Conservation (phyloP, 164 flowering plant species). For the Stephania cephalantha region DNA sequence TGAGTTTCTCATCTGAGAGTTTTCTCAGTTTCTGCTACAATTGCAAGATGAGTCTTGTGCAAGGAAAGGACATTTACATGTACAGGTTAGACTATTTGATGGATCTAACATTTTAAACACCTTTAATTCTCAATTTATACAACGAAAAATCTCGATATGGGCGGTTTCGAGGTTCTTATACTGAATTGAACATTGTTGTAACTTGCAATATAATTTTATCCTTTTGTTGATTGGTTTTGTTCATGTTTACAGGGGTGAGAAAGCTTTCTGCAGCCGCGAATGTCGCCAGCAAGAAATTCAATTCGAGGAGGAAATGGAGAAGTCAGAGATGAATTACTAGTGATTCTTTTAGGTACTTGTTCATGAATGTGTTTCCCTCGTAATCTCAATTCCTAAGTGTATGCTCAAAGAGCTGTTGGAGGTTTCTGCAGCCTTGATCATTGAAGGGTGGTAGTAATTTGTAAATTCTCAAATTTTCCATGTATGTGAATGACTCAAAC, state of each 20-base stretch:
- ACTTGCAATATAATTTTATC: neutral
- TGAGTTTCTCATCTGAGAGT: slow-evolving; percentile 35
- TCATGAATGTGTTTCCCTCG: slow-evolving; percentile 16
- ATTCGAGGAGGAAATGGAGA: slow-evolving; percentile 49
- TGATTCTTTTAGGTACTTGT: slow-evolving; percentile 17
- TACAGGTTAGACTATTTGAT: slow-evolving; percentile 50
- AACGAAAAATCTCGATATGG: neutral
- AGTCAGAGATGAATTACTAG: slow-evolving; percentile 16
- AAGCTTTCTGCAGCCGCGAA: slow-evolving; percentile 81
- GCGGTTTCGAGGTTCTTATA: neutral
- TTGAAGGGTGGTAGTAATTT: neutral
- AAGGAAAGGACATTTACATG: slow-evolving; percentile 81
- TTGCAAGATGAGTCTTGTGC: slow-evolving; percentile 71
- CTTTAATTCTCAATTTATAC: neutral
- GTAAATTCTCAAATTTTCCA: slow-evolving; percentile 13
- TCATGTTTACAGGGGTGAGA: slow-evolving; percentile 58
- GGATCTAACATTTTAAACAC: neutral
- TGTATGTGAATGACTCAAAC: slow-evolving; percentile 1
- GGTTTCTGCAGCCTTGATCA: neutral
- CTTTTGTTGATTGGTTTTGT: slow-evolving; percentile 8
- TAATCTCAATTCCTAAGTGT: neutral
- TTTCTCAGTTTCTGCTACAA: slow-evolving; percentile 68
- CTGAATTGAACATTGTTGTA: no score
- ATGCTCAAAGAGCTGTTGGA: neutral
- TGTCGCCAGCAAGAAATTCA: slow-evolving; percentile 68